phyloP scores from a whole-genome alignment of 2,329 filamentous ascomycete species.

The Blastomyces silverae region DNA sequence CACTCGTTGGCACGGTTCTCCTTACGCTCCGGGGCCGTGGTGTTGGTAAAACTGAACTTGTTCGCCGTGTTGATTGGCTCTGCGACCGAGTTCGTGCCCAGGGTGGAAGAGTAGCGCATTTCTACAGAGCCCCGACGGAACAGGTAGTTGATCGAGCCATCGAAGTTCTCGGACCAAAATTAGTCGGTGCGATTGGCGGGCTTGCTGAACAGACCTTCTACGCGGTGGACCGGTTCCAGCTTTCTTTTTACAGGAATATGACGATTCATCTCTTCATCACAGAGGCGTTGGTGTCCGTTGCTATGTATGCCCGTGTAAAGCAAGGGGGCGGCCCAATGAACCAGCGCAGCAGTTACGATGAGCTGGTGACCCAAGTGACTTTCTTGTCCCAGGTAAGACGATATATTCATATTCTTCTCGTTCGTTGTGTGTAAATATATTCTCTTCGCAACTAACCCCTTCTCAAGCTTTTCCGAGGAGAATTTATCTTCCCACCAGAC shows the following conservation, averaged over 20 bases:
- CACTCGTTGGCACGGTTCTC: conserved; percentile 86
- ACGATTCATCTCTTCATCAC: conserved; percentile 97
- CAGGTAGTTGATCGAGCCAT: conserved; percentile 83
- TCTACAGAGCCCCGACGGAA: conserved; percentile 69
- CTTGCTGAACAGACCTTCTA: conserved; percentile 88
- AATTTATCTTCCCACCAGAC: conserved; percentile 93
- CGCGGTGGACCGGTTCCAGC: conserved; percentile 90
- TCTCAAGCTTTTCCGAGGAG: conserved; percentile 72
- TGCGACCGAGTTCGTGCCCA: conserved; percentile 72
- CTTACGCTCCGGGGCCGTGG: conserved; percentile 86
- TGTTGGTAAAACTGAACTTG: conserved; percentile 78
- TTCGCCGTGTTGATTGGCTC: conserved; percentile 85
- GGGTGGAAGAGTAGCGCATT: conserved; percentile 88
- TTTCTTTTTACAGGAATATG: conserved; percentile 99
- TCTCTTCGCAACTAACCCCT: conserved; percentile 17
- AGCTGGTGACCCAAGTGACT: conserved; percentile 69
- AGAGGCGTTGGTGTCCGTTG: conserved; percentile 80
- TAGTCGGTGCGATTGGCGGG: conserved; percentile 72
- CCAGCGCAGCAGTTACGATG: conserved; percentile 69
- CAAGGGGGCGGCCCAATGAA: conserved; percentile 75
- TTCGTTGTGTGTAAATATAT: background rate
- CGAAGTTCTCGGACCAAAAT: conserved; percentile 80
- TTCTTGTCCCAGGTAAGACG: conserved; percentile 65
- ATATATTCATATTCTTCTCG: conserved; percentile 4
- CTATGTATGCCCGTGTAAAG: conserved; percentile 87